A percentile compares a stretch with the other conserved stretches of the same genome.
Evolutionary conservation across 768 basidiomycete genomes (phyloP).

Genomic region (Scleroderma bovista): DNA sequence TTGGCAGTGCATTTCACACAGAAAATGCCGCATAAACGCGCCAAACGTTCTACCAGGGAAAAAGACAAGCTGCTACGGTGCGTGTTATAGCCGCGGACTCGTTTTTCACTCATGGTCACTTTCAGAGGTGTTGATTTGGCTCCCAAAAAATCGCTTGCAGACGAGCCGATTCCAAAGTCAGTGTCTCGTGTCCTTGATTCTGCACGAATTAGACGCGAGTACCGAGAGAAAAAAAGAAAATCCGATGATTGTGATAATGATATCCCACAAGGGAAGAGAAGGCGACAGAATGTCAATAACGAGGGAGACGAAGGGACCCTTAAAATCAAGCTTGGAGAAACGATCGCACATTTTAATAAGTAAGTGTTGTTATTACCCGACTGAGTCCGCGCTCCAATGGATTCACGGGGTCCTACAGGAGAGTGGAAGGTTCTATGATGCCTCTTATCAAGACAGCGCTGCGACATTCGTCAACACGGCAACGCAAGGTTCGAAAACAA

Average conservation of each 20-base stretch:
- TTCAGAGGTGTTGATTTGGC: conserved; percentile 47
- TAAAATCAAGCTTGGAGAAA: conserved; percentile 60
- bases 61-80: conserved; percentile 40
- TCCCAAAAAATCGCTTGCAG: conserved; percentile 39
- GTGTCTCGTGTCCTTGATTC: conserved; percentile 62
- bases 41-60: conserved; percentile 47
- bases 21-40: conserved; percentile 63
- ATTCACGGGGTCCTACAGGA: conserved; percentile 33
- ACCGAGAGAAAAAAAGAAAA: conserved; percentile 41
- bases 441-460: conserved; percentile 58
- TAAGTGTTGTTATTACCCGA: conserved; percentile 27
- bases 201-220: conserved; percentile 50
- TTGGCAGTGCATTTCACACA: background rate
- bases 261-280: conserved; percentile 24
- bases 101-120: background rate
- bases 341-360: conserved; percentile 74
- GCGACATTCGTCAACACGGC: conserved; percentile 46
- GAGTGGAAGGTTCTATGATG: conserved; percentile 70
- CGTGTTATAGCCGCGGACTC: conserved; percentile 8
- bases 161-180: conserved; percentile 68
- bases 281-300: conserved; percentile 17
- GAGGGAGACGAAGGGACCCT: conserved; percentile 24
- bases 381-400: background rate
- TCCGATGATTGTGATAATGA: conserved; percentile 21
- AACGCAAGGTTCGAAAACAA: conserved; percentile 41